Evolutionary conservation across 2,329 filamentous ascomycete genomes (phyloP), one percentile per base, ranked within the genome.

Genomic region (Diplodia mutila): DNA sequence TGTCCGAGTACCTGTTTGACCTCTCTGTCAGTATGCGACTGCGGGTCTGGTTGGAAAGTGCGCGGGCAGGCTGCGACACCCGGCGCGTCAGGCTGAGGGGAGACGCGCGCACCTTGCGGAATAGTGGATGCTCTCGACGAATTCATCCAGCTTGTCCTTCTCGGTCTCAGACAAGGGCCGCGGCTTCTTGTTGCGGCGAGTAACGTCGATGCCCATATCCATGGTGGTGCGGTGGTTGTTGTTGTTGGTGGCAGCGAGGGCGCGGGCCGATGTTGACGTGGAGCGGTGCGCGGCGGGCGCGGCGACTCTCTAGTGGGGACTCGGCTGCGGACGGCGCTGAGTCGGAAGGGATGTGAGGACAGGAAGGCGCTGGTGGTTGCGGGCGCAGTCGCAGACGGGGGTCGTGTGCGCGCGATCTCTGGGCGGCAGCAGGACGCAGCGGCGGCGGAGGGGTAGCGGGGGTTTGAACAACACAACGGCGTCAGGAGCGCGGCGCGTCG

Each of bases 121-220:
- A 83, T 99, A 99, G 81, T 98, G 94, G 74, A 99, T 99, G 37
- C 89, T 88, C 75, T 98, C 93, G 72, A 95, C 88, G 77, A 92
- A 98, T 79, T 98, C 94, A 70, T 97, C 93, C 68, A 99, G 85
- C 69, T 90, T 89, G 72, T 90, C 88, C 72, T 91, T 89, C 85
- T 99, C 95, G 21, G 85, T 82, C 70, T 97, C 93, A 37, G 90
- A 88, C 67, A 99, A 83, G 70, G 90, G 87, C 69, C 94, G 89
- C 51, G 95, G 92, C 78, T 88, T 87, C 82, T 91, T 91, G 83
- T 98, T 98, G 78, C 94, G 91, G 79, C 94, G 89, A 74, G 85
- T 90, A 73, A 87, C 87, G 81, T 98, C 94, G 75, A 97, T 93
- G 75, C 90, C 87, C 78, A 85, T 74, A 49, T 75, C 74, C 66